Conservation (phyloP, 257 asterid genomes). For the Capsicum pubescens region DNA sequence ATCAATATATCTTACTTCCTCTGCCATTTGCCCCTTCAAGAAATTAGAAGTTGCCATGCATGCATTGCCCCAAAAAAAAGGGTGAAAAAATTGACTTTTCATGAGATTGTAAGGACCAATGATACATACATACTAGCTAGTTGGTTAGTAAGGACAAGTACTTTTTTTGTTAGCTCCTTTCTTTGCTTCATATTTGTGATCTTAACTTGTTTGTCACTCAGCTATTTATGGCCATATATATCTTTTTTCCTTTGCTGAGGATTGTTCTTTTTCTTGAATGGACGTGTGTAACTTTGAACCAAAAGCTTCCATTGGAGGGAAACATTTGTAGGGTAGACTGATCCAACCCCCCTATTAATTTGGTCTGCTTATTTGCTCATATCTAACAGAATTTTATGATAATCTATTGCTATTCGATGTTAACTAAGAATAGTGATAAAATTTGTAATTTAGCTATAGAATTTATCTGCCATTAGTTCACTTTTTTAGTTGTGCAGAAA, state of each 20-base stretch:
- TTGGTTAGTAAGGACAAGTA: conserved; percentile 22
- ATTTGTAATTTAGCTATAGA: no score
- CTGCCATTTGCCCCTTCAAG: conserved; percentile 51
- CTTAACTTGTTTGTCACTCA: conserved; percentile 25
- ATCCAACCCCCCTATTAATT: not conserved
- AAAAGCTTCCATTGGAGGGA: not conserved
- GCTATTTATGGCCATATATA: conserved; percentile 3
- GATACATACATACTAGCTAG: not conserved
- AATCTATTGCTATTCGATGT: no score
- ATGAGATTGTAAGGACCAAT: conserved; percentile 44
- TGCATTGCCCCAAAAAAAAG: not conserved
- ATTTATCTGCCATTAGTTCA: no score
- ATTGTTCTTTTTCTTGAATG: conserved; percentile 20
- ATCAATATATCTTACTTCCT: not conserved
- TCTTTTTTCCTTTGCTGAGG: not conserved
- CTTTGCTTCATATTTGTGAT: conserved; percentile 25
- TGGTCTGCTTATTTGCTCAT: not conserved
- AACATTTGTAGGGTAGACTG: not conserved
- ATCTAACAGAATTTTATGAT: no score
- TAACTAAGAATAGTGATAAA: no score
- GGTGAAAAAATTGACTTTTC: conserved; percentile 48
- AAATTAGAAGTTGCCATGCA: conserved; percentile 34
- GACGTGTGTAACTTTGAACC: conserved; percentile 29
- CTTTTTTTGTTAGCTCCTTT: not conserved
- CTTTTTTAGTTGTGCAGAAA: no score